A percentile compares a stretch with the other conserved stretches of the same genome.
Evolutionary conservation across 2,329 filamentous ascomycete species (phyloP).

Genomic region (Allantophomopsis cytisporea): DNA sequence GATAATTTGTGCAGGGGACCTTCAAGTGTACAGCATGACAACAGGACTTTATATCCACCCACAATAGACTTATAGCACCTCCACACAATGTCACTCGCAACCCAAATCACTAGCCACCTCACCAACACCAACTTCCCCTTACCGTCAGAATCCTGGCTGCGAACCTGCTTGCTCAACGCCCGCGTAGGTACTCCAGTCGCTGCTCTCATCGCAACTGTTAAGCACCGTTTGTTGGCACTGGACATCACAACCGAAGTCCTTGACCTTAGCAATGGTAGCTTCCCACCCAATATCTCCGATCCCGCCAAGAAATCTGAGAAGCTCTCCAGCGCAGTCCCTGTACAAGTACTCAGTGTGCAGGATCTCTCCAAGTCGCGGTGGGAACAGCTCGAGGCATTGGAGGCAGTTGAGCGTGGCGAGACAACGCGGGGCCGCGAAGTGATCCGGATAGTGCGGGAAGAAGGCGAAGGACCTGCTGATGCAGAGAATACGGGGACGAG

Average conservation of each 20-base stretch:
- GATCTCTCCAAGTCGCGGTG: slow-evolving; percentile 70
- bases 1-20: no score
- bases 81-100: no score
- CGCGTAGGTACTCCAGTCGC: slow-evolving; percentile 39
- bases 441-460: slow-evolving; percentile 52
- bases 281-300: slow-evolving; percentile 45
- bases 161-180: slow-evolving; percentile 37
- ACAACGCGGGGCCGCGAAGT: slow-evolving; percentile 67
- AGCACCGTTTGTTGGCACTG: slow-evolving; percentile 64
- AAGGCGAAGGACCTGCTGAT: slow-evolving; percentile 10
- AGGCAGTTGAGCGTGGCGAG: slow-evolving; percentile 61
- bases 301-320: slow-evolving; percentile 37
- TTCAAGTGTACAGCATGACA: no score
- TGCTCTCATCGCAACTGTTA: slow-evolving; percentile 64
- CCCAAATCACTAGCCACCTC: no score
- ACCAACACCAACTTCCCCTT: no score
- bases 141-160: slow-evolving; percentile 1
- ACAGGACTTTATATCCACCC: no score
- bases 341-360: slow-evolving; percentile 78
- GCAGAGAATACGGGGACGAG: slow-evolving; percentile 1
- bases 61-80: no score
- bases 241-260: slow-evolving; percentile 57
- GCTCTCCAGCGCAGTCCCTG: slow-evolving; percentile 49
- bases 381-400: slow-evolving; percentile 77
- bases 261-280: slow-evolving; percentile 27